Evolutionary conservation across 1,284 basidiomycete genomes (phyloP).

Genomic region (Puccinia coronata): DNA sequence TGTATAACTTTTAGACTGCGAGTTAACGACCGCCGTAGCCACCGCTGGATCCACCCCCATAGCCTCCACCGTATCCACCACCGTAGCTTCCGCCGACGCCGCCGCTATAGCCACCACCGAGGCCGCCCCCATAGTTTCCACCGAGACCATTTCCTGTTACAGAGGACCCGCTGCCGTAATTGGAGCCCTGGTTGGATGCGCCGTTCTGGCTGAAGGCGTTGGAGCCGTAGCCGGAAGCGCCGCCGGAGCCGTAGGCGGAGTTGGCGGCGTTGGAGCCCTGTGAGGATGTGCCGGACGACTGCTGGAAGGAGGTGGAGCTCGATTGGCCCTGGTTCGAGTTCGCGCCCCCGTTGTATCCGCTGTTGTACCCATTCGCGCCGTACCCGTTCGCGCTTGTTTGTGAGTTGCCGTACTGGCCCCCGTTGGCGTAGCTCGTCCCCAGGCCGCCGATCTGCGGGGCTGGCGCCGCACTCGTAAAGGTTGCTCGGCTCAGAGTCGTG

Average conservation of each 20-base stretch:
- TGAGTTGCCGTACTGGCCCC: conserved; percentile 4
- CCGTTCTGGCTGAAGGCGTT: conserved; percentile 3
- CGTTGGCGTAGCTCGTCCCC: not conserved
- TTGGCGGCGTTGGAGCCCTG: not conserved
- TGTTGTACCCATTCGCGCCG: conserved; percentile 1
- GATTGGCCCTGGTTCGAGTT: not conserved
- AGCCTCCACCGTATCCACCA: too few species aligned
- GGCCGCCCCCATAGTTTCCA: too few species aligned
- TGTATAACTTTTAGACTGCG: too few species aligned
- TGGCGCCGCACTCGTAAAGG: not conserved
- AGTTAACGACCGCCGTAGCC: too few species aligned
- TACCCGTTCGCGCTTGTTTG: not conserved
- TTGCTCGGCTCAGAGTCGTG: too few species aligned
- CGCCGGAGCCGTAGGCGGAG: not conserved
- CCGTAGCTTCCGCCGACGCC: too few species aligned
- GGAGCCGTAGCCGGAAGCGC: conserved; percentile 6
- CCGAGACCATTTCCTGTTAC: not conserved
- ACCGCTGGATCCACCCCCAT: too few species aligned
- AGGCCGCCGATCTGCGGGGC: not conserved
- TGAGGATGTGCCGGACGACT: conserved; percentile 11
- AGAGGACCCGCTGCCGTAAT: not conserved
- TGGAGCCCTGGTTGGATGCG: not conserved
- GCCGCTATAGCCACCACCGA: too few species aligned
- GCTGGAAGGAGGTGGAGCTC: conserved; percentile 23
- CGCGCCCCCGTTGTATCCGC: not conserved